Evolutionary conservation across 2,329 filamentous ascomycete genomes (phyloP).

Genomic region (Pseudophaeomoniella oleicola): DNA sequence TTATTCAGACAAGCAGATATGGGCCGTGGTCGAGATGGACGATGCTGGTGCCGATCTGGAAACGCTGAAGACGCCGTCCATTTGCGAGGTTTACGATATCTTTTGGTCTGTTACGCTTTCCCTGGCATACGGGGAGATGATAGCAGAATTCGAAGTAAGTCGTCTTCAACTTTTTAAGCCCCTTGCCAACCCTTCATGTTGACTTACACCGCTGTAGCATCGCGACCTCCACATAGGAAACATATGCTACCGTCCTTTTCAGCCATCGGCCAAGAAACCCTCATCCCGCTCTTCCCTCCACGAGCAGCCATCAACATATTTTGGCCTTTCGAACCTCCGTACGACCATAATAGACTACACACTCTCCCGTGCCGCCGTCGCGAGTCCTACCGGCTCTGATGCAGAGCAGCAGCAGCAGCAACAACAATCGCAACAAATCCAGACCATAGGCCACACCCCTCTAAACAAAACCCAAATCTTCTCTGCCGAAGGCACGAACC

Average conservation of each 20-base stretch:
- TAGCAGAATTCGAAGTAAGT: conserved; percentile 40
- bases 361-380: conserved; percentile 44
- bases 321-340: conserved; percentile 41
- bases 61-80: conserved; percentile 24
- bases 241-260: conserved; percentile 36
- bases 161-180: too few species aligned
- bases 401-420: conserved; percentile 6
- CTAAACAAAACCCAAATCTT: not conserved
- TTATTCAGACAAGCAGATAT: conserved; percentile 42
- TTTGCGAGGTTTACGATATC: conserved; percentile 43
- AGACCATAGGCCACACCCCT: too few species aligned
- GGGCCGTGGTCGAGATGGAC: conserved; percentile 52
- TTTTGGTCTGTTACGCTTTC: conserved; percentile 53
- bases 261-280: not conserved
- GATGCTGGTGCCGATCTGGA: conserved; percentile 47
- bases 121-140: conserved; percentile 46
- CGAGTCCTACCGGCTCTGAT: conserved; percentile 5
- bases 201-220: conserved; percentile 25
- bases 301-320: conserved; percentile 18
- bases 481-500: conserved; percentile 3
- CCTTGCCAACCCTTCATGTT: too few species aligned
- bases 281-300: not conserved
- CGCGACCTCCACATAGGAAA: conserved; percentile 54
- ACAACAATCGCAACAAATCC: too few species aligned
- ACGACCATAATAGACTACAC: conserved; percentile 57